phyloP scores from a whole-genome alignment of 202 grass and related monocot genomes.

The Carex sylvatica region DNA sequence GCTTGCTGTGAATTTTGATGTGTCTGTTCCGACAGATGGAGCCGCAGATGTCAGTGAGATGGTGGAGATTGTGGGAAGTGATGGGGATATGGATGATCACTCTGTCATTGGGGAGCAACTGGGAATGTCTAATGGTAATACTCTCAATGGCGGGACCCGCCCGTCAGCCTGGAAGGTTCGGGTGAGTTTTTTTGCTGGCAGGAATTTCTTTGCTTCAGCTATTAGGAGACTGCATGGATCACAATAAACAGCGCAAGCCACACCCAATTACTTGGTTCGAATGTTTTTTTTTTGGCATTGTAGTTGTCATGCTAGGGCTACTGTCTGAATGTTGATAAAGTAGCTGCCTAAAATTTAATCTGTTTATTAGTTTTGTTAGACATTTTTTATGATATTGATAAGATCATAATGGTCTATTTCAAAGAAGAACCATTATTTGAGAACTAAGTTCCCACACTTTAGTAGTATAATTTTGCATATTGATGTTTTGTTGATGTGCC shows the following conservation, averaged over 20 bases:
- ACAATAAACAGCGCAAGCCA: slow-evolving; percentile 15
- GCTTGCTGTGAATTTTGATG: slow-evolving; percentile 75
- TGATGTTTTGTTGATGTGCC: neutral
- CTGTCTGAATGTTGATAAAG: slow-evolving; percentile 19
- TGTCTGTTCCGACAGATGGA: slow-evolving; percentile 4
- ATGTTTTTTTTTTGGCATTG: neutral
- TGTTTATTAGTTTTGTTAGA: slow-evolving; percentile 25
- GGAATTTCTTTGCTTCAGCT: slow-evolving; percentile 54
- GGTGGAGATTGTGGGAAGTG: slow-evolving; percentile 66
- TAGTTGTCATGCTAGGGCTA: slow-evolving; percentile 11
- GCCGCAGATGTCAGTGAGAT: slow-evolving; percentile 51
- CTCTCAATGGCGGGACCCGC: slow-evolving; percentile 43
- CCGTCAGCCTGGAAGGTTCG: slow-evolving; percentile 52
- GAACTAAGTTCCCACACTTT: neutral
- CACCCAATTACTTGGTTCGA: neutral
- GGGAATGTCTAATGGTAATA: neutral
- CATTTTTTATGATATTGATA: slow-evolving; percentile 12
- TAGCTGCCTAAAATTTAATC: slow-evolving; percentile 3
- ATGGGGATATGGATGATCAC: slow-evolving; percentile 55
- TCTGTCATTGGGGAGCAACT: slow-evolving; percentile 26
- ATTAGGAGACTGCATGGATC: slow-evolving; percentile 40
- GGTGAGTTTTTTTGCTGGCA: slow-evolving; percentile 35
- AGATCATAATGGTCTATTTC: neutral
- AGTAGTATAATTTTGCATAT: neutral
- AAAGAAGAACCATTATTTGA: slow-evolving; percentile 6